Percentiles rank a stretch among this genome's conserved stretches.
Evolutionary conservation across 1,284 basidiomycete species (phyloP).

Genomic region (Exsudoporus floridanus): DNA sequence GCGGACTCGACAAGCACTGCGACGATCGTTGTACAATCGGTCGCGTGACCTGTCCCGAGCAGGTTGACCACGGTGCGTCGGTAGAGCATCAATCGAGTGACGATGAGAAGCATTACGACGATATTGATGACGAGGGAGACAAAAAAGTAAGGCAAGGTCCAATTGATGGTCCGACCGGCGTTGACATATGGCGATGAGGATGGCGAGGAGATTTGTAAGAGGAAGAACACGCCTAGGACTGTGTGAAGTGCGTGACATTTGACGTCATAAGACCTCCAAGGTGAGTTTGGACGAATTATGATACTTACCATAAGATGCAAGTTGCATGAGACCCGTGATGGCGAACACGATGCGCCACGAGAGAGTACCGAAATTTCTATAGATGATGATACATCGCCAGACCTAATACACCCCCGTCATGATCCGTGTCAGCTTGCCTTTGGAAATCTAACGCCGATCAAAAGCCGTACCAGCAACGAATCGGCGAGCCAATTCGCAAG

Average conservation of each 20-base stretch:
- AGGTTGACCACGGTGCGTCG: slow-evolving; percentile 12
- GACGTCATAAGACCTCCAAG: background rate
- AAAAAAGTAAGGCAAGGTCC: slow-evolving; percentile 30
- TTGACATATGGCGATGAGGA: slow-evolving; percentile 27
- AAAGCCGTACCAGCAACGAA: slow-evolving; percentile 28
- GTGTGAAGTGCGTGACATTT: background rate
- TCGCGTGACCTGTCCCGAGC: slow-evolving; percentile 23
- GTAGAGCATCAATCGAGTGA: slow-evolving; percentile 23
- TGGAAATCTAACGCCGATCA: background rate
- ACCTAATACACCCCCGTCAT: slow-evolving; percentile 20
- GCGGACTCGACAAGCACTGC: slow-evolving; percentile 32
- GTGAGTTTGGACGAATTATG: background rate
- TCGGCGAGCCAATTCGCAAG: slow-evolving; percentile 35
- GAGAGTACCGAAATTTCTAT: slow-evolving; percentile 16
- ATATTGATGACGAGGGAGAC: slow-evolving; percentile 29
- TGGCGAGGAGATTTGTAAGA: slow-evolving; percentile 30
- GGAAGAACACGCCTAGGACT: slow-evolving; percentile 30
- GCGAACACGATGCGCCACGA: slow-evolving; percentile 15
- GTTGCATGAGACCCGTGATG: slow-evolving; percentile 26
- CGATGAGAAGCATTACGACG: slow-evolving; percentile 21
- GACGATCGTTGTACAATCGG: slow-evolving; percentile 27
- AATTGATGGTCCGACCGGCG: slow-evolving; percentile 18
- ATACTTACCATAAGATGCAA: slow-evolving; percentile 27
- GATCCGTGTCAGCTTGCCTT: background rate
- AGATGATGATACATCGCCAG: slow-evolving; percentile 36